These are phyloP conservation scores for Berberis vulgaris DNA, from an alignment of 164 flowering plant genomes.

Conservation along the genomic window DNA sequence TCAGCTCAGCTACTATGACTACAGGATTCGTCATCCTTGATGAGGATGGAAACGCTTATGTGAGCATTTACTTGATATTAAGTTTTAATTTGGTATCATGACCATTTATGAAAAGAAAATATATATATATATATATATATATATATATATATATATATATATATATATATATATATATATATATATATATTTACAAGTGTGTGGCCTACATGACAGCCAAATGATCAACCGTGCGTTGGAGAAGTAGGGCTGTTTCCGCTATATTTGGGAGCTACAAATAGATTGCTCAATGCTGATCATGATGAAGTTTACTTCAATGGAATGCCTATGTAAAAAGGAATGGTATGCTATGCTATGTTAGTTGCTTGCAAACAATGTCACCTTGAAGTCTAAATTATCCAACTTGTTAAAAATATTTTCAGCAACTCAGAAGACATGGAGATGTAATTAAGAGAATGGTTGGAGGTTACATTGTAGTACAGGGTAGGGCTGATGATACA, in stretches of 20 bases:
- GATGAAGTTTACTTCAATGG: constrained; percentile 84
- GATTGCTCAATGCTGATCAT: constrained; percentile 87
- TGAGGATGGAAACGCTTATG: constrained; percentile 72
- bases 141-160: too few species aligned
- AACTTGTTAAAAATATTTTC: constrained; percentile 6
- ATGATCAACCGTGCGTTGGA: constrained; percentile 74
- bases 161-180: not conserved
- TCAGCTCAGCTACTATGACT: constrained; percentile 71
- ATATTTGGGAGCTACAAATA: constrained; percentile 71
- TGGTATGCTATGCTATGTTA: constrained; percentile 48
- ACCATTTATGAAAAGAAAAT: not conserved
- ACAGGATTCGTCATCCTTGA: constrained; percentile 75
- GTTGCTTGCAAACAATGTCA: not conserved
- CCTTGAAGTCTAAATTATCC: not conserved
- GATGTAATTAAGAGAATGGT: constrained; percentile 70
- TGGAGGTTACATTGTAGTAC: constrained; percentile 67
- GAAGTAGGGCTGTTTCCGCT: constrained; percentile 77
- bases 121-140: too few species aligned
- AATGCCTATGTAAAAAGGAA: constrained; percentile 83
- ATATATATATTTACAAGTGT: not conserved
- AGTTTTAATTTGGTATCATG: not conserved
- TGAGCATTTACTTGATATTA: constrained; percentile 27
- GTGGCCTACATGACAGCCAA: constrained; percentile 48
- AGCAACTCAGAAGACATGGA: constrained; percentile 90
- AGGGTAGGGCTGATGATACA: constrained; percentile 95